Evolutionary conservation across 805 yeast species (phyloP), one percentile per base, ranked within the genome.

Genomic region (Isabelozyma gotoi): DNA sequence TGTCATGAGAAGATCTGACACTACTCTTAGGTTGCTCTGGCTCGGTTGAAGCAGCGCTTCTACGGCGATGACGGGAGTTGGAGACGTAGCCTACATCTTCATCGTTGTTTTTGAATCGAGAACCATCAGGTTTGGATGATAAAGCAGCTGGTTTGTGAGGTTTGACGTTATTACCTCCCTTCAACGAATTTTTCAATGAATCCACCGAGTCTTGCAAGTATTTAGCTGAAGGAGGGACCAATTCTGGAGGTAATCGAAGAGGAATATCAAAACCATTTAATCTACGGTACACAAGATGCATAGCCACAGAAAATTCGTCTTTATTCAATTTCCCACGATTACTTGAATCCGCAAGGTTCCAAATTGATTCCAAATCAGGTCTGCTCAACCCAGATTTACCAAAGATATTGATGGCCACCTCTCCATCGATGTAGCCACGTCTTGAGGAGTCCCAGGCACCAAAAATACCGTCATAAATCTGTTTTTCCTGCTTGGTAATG

Each of bases 231-330:
- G 96, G 95, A 6, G 99, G 98, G 21, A 90, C 71, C 50, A 92
- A 77, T 58, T 90, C 96, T 2, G 95, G 89, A 2, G 98, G 98
- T 41, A 92, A 75, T 42, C 82, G 72, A 38, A 74, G 60, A 18
- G 99, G 99, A 40, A 94, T 67, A n/a, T 85, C 88, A 50, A 80
- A 81, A 2, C 97, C 97, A 58, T 90, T 91, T 59, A 92, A 71
- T 49, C 92, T 79, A 62, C 97, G 80, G 67, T 94, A 92, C 36
- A 92, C 92, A 46, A 92, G 74, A 73, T 95, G 97, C 98, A 92
- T 94, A 24, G 98, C 97, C 29, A 94, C 90, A 0, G 96, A 85
- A 69, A 92, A 94, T 63, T 89, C 96, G 61, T 92, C 97, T 56
- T 81, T 82, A 61, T 88, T 87, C 52, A 92, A 79, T 59, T 80